Evolutionary conservation across 495 filamentous ascomycete species (phyloP).

Genomic region (Talaromyces trachyspermus): DNA sequence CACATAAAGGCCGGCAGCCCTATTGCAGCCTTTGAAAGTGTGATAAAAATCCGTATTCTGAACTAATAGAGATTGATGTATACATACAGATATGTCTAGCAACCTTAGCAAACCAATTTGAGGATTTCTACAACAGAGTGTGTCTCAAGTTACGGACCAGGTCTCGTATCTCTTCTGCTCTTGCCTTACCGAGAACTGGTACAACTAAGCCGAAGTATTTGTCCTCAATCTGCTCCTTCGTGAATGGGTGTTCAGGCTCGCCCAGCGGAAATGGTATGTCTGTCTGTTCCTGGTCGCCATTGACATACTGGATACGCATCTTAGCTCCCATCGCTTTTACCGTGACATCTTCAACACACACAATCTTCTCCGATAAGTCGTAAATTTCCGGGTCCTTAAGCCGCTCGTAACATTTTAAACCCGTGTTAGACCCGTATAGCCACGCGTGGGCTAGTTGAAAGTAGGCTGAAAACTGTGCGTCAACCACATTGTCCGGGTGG

Average conservation of each 20-base stretch:
- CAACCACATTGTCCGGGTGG: not conserved
- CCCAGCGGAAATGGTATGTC: conserved; percentile 1
- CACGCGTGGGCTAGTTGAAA: conserved; percentile 2
- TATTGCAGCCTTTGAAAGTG: too few species aligned
- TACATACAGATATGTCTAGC: not conserved
- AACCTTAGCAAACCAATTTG: not conserved
- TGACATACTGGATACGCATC: conserved; percentile 1
- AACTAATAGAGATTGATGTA: not conserved
- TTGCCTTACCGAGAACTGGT: not conserved
- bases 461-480: not conserved
- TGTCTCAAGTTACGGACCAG: not conserved
- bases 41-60: not conserved
- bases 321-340: not conserved
- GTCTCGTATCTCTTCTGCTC: not conserved
- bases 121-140: conserved; percentile 1
- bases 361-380: conserved; percentile 1
- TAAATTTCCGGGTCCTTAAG: not conserved
- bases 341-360: not conserved
- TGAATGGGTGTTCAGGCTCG: conserved; percentile 1
- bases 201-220: conserved; percentile 1
- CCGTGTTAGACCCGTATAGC: conserved; percentile 1
- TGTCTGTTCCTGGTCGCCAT: not conserved
- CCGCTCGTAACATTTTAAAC: not conserved
- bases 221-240: conserved; percentile 3
- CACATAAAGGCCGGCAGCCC: too few species aligned